A percentile compares a stretch with the other conserved stretches of the same genome.
phyloP scores from a whole-genome alignment of 176 grass and related monocot genomes.

The Bonia amplexicaulis region DNA sequence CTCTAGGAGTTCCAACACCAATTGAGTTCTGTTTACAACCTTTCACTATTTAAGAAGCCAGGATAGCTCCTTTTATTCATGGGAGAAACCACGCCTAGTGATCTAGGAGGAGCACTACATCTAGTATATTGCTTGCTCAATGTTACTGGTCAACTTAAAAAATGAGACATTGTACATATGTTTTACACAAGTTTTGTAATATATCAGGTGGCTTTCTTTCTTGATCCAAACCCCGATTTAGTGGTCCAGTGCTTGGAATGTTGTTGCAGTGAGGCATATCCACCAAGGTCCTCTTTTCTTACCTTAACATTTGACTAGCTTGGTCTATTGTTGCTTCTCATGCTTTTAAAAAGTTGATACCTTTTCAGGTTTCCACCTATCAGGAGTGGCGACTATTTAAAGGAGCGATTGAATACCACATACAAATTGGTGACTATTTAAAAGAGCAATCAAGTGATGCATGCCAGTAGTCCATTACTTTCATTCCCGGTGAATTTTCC shows the following conservation, averaged over 20 bases:
- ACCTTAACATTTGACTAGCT: neutral
- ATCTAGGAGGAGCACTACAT: neutral
- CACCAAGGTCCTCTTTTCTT: slow-evolving; percentile 52
- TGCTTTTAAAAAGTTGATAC: neutral
- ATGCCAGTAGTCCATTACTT: neutral
- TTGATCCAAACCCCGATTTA: slow-evolving; percentile 3
- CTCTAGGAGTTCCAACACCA: neutral
- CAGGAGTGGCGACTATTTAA: slow-evolving; percentile 41
- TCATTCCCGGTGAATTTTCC: neutral
- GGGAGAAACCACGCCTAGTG: neutral
- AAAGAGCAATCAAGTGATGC: neutral
- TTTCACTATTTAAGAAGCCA: neutral
- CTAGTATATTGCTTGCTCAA: neutral
- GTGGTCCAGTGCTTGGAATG: slow-evolving; percentile 66
- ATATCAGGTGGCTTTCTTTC: neutral
- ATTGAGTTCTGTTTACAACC: neutral
- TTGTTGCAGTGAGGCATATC: slow-evolving; percentile 48
- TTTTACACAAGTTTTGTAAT: neutral
- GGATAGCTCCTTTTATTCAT: neutral
- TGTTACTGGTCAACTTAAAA: neutral
- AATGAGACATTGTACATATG: neutral
- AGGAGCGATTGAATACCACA: slow-evolving; percentile 21
- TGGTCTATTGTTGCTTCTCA: neutral
- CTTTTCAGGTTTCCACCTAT: slow-evolving; percentile 58
- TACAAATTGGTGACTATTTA: slow-evolving; percentile 6